Percentiles rank a stretch among this genome's conserved stretches.
Evolutionary conservation across 352 stramenopile species (phyloP).

Genomic region (Globisporangium solare): DNA sequence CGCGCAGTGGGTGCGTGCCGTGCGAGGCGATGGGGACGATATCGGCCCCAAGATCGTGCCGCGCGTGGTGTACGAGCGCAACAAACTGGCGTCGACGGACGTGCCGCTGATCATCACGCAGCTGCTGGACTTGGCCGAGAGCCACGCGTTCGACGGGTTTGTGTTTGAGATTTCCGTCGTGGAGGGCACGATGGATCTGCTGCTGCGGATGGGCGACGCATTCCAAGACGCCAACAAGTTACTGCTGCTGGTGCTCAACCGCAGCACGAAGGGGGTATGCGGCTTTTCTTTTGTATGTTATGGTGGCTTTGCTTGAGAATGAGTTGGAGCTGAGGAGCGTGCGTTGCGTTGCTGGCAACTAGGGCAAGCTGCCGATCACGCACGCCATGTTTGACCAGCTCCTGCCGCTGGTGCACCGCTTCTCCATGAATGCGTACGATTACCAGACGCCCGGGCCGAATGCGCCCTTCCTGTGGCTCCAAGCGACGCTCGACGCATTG

Average conservation of each 20-base stretch:
- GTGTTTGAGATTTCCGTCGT: constrained; percentile 78
- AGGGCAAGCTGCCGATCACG: constrained; percentile 50
- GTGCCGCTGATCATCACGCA: constrained; percentile 48
- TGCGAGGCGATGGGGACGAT: constrained; percentile 26
- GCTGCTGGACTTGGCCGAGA: constrained; percentile 33
- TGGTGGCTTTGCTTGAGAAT: constrained; percentile 4
- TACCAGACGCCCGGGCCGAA: constrained; percentile 59
- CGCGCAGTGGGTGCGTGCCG: constrained; percentile 39
- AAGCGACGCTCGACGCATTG: constrained; percentile 49
- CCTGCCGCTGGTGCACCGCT: constrained; percentile 62
- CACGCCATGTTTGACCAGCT: constrained; percentile 53
- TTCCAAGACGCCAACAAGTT: constrained; percentile 45
- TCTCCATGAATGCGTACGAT: constrained; percentile 84
- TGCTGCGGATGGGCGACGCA: constrained; percentile 46
- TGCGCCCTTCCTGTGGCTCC: constrained; percentile 62
- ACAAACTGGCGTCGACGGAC: constrained; percentile 42
- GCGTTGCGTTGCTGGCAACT: background rate
- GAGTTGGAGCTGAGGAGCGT: background rate
- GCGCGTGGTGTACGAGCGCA: constrained; percentile 78
- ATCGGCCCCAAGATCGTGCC: constrained; percentile 50
- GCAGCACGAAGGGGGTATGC: constrained; percentile 44
- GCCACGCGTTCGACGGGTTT: constrained; percentile 59
- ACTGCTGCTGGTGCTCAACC: constrained; percentile 60
- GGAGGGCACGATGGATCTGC: constrained; percentile 51
- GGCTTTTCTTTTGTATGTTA: background rate